Base-by-base conservation (phyloP, 768 basidiomycete genomes). In the Leccinum boreale region DNA sequence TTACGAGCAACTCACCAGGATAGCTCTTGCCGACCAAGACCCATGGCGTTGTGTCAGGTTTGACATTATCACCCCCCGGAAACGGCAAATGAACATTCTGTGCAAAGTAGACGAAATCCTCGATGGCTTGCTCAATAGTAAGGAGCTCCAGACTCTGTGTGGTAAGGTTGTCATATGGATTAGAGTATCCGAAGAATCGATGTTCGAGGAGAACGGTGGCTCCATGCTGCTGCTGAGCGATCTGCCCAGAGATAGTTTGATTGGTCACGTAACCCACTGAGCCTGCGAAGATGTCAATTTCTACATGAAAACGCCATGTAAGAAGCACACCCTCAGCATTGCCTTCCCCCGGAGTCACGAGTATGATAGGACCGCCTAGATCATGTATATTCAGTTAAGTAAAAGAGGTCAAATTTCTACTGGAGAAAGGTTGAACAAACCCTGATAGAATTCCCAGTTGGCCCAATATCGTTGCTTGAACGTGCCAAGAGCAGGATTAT, bases 401-500 rank as follows among this genome's bases (percentile, higher is more conserved):
- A 21, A 33, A 12, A 45, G 9, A 33, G 1, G 4, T 4, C 8
- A 0, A 7, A 9, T 17, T 50, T 1, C 2, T 24, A 42, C 21
- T 33, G 36, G 21, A 39, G 17, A 60, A 36, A 26, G 10, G 5
- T 26, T 2, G n/a, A 15, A 42, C 39, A 49, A 56, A 80, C 82
- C 82, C 68, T 85, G 75, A 62, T 89, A 89, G 62, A 77, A 87
- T 68, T 89, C 85, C 70, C 77, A 86, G 29, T 83, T 83, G 57
- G 82, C 77, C 86, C 86, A 90, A 70, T 79, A 90, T 33, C 89
- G 81, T 71, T 90, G 89, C 66, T 83, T 76, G 72, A 91, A 91
- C 14, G 87, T 90, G n/a, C 89, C 89, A 26, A 82, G 73, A 24
- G 76, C 73, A 15, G 85, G 82, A 59, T 82, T 73, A 36, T 67